Evolutionary conservation across 805 yeast genomes (phyloP).

Genomic region (Isabelozyma pseudorhagii): DNA sequence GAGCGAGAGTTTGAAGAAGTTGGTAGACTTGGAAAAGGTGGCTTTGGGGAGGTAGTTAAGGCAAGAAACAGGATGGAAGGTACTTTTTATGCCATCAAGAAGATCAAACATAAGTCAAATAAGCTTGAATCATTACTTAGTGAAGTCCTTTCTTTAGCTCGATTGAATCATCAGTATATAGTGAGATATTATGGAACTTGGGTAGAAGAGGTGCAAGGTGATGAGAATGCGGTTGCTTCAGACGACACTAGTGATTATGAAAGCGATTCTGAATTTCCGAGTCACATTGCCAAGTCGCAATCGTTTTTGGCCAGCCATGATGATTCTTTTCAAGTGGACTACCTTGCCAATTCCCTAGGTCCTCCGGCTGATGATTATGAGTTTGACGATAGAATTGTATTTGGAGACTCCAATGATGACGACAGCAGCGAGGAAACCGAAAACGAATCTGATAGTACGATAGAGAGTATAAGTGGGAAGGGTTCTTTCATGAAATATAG

Average conservation of each 20-base stretch:
- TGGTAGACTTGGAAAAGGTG: constrained; percentile 89
- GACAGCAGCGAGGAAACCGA: constrained; percentile 2
- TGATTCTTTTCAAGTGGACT: constrained; percentile 51
- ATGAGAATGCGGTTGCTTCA: constrained; percentile 11
- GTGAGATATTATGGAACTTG: constrained; percentile 97
- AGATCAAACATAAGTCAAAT: constrained; percentile 78
- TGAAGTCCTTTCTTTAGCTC: constrained; percentile 88
- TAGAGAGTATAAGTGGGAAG: neutral
- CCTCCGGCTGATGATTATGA: constrained; percentile 46
- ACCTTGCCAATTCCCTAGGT: constrained; percentile 60
- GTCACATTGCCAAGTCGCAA: constrained; percentile 17
- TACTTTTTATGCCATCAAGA: constrained; percentile 90
- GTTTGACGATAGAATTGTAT: constrained; percentile 28
- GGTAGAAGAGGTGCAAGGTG: constrained; percentile 70
- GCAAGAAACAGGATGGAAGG: constrained; percentile 94
- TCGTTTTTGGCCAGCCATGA: constrained; percentile 17
- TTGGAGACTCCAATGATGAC: constrained; percentile 21
- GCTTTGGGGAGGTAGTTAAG: constrained; percentile 97
- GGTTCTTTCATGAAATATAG: neutral
- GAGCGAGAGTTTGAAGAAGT: constrained; percentile 94
- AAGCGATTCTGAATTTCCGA: constrained; percentile 20
- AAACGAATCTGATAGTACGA: neutral
- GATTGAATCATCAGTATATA: constrained; percentile 92
- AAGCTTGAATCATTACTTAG: constrained; percentile 77
- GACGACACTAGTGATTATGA: constrained; percentile 18